phyloP scores from a whole-genome alignment of 495 filamentous ascomycete species.

The Acidomyces sp. region DNA sequence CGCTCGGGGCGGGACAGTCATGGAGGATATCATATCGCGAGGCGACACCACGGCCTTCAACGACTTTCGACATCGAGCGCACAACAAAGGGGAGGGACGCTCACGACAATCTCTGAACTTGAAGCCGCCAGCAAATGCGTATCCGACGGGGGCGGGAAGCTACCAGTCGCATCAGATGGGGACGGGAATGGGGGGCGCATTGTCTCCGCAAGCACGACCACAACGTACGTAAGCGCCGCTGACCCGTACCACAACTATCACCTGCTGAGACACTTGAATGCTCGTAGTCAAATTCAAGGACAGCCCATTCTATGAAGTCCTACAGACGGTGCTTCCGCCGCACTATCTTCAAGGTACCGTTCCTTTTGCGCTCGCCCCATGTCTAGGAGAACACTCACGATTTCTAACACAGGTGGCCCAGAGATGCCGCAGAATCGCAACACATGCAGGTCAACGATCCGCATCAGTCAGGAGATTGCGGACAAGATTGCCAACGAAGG shows the following conservation, averaged over 20 bases:
- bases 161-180: slow-evolving; percentile 2
- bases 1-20: slow-evolving; percentile 5
- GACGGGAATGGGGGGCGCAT: neutral
- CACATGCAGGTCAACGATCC: slow-evolving; percentile 40
- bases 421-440: slow-evolving; percentile 39
- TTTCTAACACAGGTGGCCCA: slow-evolving; percentile 14
- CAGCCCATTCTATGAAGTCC: slow-evolving; percentile 28
- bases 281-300: slow-evolving; percentile 27
- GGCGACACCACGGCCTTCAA: slow-evolving; percentile 24
- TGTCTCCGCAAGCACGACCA: no score
- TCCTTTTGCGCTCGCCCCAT: neutral
- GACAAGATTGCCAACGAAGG: slow-evolving; percentile 40
- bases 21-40: slow-evolving; percentile 22
- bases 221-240: no score
- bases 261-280: no score
- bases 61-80: slow-evolving; percentile 8
- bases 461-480: slow-evolving; percentile 35
- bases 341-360: slow-evolving; percentile 24
- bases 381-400: slow-evolving; percentile 12
- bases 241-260: no score
- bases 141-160: neutral
- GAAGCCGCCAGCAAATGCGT: neutral
- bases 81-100: slow-evolving; percentile 8
- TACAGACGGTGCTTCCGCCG: slow-evolving; percentile 19
- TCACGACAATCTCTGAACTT: neutral